Percentiles rank a stretch among this genome's conserved stretches.
These are phyloP conservation scores for Pyrenophora graminea DNA, from an alignment of 2,329 filamentous ascomycete genomes.

Conservation along the genomic window DNA sequence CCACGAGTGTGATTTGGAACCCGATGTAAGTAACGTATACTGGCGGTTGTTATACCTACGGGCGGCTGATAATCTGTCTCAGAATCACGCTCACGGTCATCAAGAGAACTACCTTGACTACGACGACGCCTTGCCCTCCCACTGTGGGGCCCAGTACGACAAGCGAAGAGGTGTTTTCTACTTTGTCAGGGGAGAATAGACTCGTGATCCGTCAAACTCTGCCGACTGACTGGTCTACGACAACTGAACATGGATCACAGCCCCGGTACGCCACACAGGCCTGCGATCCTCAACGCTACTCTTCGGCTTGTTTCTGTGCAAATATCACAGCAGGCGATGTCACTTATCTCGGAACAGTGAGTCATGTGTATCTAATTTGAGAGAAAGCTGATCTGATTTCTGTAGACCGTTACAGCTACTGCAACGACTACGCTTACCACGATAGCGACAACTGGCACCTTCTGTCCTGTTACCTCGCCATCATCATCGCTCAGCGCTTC, in stretches of 20 bases:
- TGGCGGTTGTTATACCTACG: neutral
- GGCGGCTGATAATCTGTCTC: neutral
- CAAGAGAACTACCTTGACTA: conserved; percentile 12
- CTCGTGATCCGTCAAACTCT: conserved; percentile 13
- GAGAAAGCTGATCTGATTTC: conserved; percentile 6
- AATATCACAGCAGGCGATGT: conserved; percentile 20
- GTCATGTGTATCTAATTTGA: neutral
- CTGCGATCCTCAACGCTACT: conserved; percentile 25
- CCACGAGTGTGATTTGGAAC: conserved; percentile 29
- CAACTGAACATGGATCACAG: conserved; percentile 23
- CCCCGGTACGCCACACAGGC: conserved; percentile 29
- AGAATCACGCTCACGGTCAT: conserved; percentile 18
- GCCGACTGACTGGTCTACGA: conserved; percentile 14
- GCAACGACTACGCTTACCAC: conserved; percentile 17
- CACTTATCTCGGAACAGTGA: conserved; percentile 28
- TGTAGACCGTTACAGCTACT: conserved; percentile 20
- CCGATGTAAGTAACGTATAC: conserved; percentile 24
- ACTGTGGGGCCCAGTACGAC: conserved; percentile 3
- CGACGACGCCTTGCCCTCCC: conserved; percentile 12
- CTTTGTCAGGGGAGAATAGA: neutral
- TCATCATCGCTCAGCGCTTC: conserved; percentile 1
- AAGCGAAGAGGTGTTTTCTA: neutral
- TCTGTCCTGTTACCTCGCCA: conserved; percentile 2
- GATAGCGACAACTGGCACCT: conserved; percentile 13
- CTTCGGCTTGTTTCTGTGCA: conserved; percentile 35